Evolutionary conservation across 495 filamentous ascomycete species (phyloP).

Genomic region (Aspergillus funiculosus): DNA sequence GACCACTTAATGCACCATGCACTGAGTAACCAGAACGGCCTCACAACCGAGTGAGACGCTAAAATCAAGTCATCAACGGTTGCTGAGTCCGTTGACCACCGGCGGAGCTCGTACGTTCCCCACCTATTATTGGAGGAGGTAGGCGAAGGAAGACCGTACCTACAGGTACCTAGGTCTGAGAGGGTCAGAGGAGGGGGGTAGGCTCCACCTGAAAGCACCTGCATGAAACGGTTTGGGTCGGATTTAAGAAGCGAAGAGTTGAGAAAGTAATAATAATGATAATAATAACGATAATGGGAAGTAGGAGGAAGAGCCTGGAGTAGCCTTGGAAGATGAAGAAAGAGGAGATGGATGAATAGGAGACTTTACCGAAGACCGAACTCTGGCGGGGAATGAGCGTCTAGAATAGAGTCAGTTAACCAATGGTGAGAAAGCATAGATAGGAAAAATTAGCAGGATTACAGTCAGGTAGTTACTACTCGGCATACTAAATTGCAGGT

Average conservation of each 20-base stretch:
- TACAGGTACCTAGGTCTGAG: no score
- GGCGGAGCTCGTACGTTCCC: conserved; percentile 12
- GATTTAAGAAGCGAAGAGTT: conserved; percentile 7
- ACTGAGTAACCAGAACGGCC: conserved; percentile 14
- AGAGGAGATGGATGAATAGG: background rate
- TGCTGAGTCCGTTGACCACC: no score
- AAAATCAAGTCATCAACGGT: conserved; percentile 19
- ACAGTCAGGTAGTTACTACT: no score
- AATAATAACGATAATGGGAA: background rate
- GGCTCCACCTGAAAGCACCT: conserved; percentile 18
- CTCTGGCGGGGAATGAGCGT: no score
- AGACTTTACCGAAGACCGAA: no score
- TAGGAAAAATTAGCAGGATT: no score
- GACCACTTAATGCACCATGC: conserved; percentile 24
- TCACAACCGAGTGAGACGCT: conserved; percentile 21
- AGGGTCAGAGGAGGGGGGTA: conserved; percentile 4
- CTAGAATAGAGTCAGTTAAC: no score
- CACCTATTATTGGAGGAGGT: conserved; percentile 9
- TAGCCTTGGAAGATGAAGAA: background rate
- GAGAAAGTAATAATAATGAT: background rate
- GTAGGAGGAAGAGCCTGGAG: background rate
- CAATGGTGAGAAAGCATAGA: no score
- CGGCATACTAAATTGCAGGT: no score
- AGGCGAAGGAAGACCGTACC: background rate
- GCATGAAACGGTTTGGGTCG: conserved; percentile 27